phyloP scores from a whole-genome alignment of 495 filamentous ascomycete species.

The Penicillium ochrochloron region DNA sequence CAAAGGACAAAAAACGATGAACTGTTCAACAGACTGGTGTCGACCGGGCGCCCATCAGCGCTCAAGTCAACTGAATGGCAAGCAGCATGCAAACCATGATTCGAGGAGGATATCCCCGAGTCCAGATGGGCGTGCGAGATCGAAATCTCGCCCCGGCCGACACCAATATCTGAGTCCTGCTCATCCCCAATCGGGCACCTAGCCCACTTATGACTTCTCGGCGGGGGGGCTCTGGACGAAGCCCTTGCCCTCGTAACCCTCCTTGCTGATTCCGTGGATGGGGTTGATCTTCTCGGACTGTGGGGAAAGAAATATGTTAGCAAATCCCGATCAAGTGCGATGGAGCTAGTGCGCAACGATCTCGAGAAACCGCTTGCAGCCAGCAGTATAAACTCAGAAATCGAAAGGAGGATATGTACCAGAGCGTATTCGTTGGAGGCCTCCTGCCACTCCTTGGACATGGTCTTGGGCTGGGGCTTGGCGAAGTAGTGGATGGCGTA shows the following conservation, averaged over 20 bases:
- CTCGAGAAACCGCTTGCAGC: too few species aligned
- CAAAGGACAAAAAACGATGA: conserved; percentile 46
- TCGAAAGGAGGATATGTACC: conserved; percentile 55
- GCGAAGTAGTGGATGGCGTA: conserved; percentile 65
- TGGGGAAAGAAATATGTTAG: conserved; percentile 29
- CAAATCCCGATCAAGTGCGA: background rate
- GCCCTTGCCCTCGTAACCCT: conserved; percentile 80
- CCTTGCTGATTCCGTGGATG: conserved; percentile 78
- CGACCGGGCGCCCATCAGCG: conserved; percentile 18
- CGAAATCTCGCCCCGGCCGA: conserved; percentile 14
- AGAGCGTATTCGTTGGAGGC: conserved; percentile 87
- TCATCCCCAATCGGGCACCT: conserved; percentile 33
- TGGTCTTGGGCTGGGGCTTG: conserved; percentile 74
- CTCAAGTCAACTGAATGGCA: conserved; percentile 19
- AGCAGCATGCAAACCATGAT: conserved; percentile 25
- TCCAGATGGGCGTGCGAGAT: conserved; percentile 10
- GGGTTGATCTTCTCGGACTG: conserved; percentile 88
- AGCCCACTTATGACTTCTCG: conserved; percentile 45
- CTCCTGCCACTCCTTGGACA: conserved; percentile 96
- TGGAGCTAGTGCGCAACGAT: background rate
- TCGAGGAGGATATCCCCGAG: background rate
- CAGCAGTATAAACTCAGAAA: background rate
- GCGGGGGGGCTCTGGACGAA: conserved; percentile 73
- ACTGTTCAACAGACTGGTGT: conserved; percentile 19
- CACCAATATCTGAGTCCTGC: conserved; percentile 27